Conservation (phyloP, 805 yeast species). For the Blastobotrys americana region DNA sequence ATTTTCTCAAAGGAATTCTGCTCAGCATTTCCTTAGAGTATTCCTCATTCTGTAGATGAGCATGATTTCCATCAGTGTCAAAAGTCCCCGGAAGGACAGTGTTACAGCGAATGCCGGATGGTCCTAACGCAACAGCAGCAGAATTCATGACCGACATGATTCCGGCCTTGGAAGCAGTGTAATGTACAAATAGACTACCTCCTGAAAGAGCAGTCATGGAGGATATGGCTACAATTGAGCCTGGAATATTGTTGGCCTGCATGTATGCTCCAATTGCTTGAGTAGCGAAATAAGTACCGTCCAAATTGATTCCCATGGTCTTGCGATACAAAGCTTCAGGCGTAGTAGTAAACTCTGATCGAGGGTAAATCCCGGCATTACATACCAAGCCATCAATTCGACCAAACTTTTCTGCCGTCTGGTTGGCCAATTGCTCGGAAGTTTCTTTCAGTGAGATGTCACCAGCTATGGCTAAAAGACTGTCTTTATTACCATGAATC, state of each 20-base stretch:
- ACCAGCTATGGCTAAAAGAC: conserved; percentile 36
- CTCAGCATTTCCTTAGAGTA: conserved; percentile 38
- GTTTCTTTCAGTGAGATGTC: conserved; percentile 39
- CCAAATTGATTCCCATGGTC: conserved; percentile 51
- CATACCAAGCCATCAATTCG: conserved; percentile 48
- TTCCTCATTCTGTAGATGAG: conserved; percentile 40
- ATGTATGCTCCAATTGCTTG: conserved; percentile 59
- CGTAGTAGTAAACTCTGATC: conserved; percentile 46
- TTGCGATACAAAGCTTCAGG: conserved; percentile 48
- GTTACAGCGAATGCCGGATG: conserved; percentile 57
- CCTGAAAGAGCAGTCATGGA: conserved; percentile 59
- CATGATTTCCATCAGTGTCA: conserved; percentile 53
- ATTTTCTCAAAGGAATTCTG: conserved; percentile 65
- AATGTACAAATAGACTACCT: conserved; percentile 44
- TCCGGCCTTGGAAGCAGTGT: conserved; percentile 64
- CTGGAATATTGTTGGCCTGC: conserved; percentile 42
- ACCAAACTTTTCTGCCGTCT: conserved; percentile 37
- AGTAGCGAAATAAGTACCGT: conserved; percentile 55
- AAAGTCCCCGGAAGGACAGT: conserved; percentile 73
- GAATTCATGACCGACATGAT: conserved; percentile 56
- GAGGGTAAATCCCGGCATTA: conserved; percentile 47
- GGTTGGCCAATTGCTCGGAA: conserved; percentile 22
- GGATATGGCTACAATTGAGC: conserved; percentile 53
- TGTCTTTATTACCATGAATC: conserved; percentile 17
- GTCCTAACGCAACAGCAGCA: conserved; percentile 59